Percentiles rank a stretch among this genome's conserved stretches.
These are phyloP conservation scores for Oenanthe javanica DNA, from an alignment of 140 eudicot species.

Conservation along the genomic window DNA sequence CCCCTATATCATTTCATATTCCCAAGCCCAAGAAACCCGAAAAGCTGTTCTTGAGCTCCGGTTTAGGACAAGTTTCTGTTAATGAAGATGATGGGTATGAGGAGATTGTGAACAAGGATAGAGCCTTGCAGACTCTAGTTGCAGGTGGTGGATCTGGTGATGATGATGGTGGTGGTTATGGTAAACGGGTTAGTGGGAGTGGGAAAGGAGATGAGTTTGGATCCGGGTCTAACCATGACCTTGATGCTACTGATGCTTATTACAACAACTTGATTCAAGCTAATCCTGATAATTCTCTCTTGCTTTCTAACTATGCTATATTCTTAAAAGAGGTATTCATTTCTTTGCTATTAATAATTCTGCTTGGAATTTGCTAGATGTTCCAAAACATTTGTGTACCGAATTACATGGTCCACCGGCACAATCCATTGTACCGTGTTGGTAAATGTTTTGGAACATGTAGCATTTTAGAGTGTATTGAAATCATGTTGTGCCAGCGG, in stretches of 20 bases:
- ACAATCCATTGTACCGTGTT: too few relatives aligned
- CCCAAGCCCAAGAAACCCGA: conserved; percentile 3
- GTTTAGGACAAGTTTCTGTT: conserved; percentile 13
- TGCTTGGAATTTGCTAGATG: not conserved
- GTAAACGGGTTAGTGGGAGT: conserved; percentile 17
- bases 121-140: not conserved
- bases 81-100: not conserved
- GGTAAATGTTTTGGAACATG: not conserved
- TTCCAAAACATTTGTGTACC: not conserved
- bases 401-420: not conserved
- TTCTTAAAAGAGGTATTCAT: conserved; percentile 48
- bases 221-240: conserved; percentile 10
- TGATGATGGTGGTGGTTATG: conserved; percentile 18
- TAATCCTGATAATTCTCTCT: conserved; percentile 41
- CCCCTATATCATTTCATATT: not conserved
- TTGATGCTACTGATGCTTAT: conserved; percentile 29
- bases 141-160: conserved; percentile 24
- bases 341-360: too few relatives aligned
- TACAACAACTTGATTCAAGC: conserved; percentile 42
- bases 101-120: not conserved
- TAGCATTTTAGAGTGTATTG: not conserved
- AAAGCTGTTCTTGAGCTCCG: conserved; percentile 20
- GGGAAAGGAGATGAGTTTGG: conserved; percentile 2
- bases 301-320: conserved; percentile 50
- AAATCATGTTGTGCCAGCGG: not conserved